Evolutionary conservation across 257 asterid genomes (phyloP).

Genomic region (Apocynum venetum): DNA sequence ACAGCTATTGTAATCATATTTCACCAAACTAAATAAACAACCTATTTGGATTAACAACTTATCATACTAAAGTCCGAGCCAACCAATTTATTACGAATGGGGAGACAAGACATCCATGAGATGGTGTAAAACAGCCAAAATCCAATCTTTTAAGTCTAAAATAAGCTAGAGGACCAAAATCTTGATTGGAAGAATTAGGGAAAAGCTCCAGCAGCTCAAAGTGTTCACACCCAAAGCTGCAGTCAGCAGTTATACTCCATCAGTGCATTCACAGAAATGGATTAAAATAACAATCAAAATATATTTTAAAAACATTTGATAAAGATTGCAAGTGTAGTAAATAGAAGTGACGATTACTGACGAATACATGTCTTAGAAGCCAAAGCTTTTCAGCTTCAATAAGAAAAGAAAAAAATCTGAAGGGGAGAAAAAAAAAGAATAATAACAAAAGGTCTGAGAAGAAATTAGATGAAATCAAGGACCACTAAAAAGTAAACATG

Average conservation of each 20-base stretch:
- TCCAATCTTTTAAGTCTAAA: background rate
- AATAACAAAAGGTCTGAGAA: background rate
- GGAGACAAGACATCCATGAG: background rate
- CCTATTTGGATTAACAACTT: background rate
- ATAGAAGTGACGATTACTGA: background rate
- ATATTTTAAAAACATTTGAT: background rate
- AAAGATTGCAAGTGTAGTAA: background rate
- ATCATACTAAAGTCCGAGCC: background rate
- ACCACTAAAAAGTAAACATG: conserved; percentile 10
- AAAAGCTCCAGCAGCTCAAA: background rate
- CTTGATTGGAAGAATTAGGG: background rate
- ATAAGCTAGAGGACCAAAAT: background rate
- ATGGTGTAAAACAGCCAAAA: background rate
- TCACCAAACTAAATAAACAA: background rate
- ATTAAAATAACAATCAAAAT: background rate
- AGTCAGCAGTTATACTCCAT: background rate
- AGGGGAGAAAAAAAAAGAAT: background rate
- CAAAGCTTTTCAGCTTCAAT: background rate
- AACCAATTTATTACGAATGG: background rate
- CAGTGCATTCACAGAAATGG: background rate
- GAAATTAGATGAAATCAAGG: conserved; percentile 15
- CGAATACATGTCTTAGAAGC: background rate
- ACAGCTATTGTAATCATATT: background rate
- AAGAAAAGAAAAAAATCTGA: background rate
- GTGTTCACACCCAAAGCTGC: background rate